Evolutionary conservation across 495 filamentous ascomycete species (phyloP).

Genomic region (Chaetomium cochliodes): DNA sequence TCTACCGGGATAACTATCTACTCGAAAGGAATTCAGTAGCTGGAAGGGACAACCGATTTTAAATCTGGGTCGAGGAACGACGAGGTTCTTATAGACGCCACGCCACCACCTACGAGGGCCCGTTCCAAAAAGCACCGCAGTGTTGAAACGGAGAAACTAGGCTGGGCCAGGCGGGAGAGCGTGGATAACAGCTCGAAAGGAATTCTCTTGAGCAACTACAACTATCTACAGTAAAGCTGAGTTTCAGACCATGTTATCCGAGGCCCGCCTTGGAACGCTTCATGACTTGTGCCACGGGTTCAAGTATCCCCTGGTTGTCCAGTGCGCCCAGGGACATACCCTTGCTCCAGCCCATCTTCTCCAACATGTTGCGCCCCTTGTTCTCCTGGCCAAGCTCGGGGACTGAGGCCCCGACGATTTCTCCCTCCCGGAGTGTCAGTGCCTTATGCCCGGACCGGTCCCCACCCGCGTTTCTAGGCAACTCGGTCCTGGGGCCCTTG

Average conservation of each 20-base stretch:
- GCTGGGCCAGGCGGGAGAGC: constrained; percentile 32
- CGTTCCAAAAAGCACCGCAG: constrained; percentile 27
- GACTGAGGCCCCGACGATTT: constrained; percentile 80
- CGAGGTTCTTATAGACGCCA: constrained; percentile 41
- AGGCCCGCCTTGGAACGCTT: constrained; percentile 83
- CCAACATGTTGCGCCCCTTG: constrained; percentile 80
- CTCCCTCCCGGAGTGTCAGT: constrained; percentile 74
- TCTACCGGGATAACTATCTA: no score
- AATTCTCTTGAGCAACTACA: no score
- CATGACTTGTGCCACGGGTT: constrained; percentile 83
- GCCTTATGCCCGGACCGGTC: constrained; percentile 34
- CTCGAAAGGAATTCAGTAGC: no score
- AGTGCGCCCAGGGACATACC: constrained; percentile 81
- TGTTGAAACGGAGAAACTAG: constrained; percentile 41
- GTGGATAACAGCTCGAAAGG: no score
- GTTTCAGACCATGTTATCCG: constrained; percentile 54
- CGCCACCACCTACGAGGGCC: constrained; percentile 38
- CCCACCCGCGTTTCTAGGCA: constrained; percentile 18
- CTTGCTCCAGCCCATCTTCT: constrained; percentile 95
- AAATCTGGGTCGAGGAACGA: constrained; percentile 41
- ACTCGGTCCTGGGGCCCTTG: constrained; percentile 39
- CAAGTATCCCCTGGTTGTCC: constrained; percentile 83
- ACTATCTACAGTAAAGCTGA: background rate
- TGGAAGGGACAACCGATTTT: constrained; percentile 50
- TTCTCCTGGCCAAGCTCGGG: constrained; percentile 83